A percentile compares a stretch with the other conserved stretches of the same genome.
Evolutionary conservation across 306 rosid species (phyloP).

Genomic region (Castanea crenata): DNA sequence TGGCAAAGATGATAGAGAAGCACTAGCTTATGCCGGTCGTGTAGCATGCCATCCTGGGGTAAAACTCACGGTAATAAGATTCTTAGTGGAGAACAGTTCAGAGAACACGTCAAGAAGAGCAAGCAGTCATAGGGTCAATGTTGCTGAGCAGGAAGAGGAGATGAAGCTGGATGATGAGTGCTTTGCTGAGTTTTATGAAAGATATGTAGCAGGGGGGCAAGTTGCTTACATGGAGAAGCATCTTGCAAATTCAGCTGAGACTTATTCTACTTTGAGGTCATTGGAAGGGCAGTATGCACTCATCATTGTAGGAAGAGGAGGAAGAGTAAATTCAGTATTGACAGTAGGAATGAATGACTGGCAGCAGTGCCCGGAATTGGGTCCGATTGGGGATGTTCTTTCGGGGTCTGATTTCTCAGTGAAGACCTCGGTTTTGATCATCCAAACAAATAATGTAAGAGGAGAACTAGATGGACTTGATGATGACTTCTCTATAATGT

Average conservation of each 20-base stretch:
- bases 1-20: slow-evolving; percentile 92
- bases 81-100: slow-evolving; percentile 52
- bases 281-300: slow-evolving; percentile 79
- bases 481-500: slow-evolving; percentile 83
- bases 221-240: slow-evolving; percentile 73
- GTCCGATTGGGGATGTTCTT: slow-evolving; percentile 94
- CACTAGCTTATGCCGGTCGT: slow-evolving; percentile 61
- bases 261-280: slow-evolving; percentile 62
- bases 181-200: slow-evolving; percentile 77
- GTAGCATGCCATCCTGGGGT: slow-evolving; percentile 76
- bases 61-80: slow-evolving; percentile 72
- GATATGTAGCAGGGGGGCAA: slow-evolving; percentile 50
- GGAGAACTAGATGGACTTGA: slow-evolving; percentile 92
- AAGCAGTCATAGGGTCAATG: slow-evolving; percentile 38
- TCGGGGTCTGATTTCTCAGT: slow-evolving; percentile 76
- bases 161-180: slow-evolving; percentile 71
- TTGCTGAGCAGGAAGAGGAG: slow-evolving; percentile 62
- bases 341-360: slow-evolving; percentile 89
- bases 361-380: slow-evolving; percentile 93
- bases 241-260: slow-evolving; percentile 69
- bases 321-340: slow-evolving; percentile 63
- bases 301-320: slow-evolving; percentile 78
- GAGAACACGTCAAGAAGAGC: slow-evolving; percentile 50
- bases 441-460: slow-evolving; percentile 64
- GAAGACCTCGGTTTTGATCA: slow-evolving; percentile 65